Conservation (phyloP, 148 eudicot species). For the Bassia scoparia region DNA sequence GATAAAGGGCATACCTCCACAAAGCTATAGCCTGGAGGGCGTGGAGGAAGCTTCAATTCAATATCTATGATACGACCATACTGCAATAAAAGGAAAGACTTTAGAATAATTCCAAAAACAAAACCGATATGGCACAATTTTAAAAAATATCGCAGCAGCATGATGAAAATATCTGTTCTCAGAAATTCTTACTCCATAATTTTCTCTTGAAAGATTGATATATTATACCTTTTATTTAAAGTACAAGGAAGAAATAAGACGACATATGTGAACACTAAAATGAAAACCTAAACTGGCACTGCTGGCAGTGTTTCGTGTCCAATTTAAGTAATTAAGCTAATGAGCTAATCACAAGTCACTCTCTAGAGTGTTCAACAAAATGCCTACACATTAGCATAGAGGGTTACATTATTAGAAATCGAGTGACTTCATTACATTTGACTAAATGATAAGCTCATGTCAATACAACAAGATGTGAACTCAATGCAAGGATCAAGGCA, state of each 20-base stretch:
- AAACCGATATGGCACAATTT: not conserved
- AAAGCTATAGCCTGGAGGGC: constrained; percentile 37
- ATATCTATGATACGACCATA: constrained; percentile 34
- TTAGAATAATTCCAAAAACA: not conserved
- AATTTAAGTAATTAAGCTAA: not conserved
- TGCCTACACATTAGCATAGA: not conserved
- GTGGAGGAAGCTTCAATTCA: constrained; percentile 38
- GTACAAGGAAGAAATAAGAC: not conserved
- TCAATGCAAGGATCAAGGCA: not conserved
- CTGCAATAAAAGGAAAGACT: constrained; percentile 15
- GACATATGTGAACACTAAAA: not conserved
- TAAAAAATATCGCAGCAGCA: not conserved
- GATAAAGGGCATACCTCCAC: constrained; percentile 27
- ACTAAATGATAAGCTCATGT: not conserved
- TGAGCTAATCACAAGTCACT: not conserved
- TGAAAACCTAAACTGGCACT: not conserved
- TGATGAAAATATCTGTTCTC: not conserved
- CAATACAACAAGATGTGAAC: not conserved
- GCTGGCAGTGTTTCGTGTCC: not conserved
- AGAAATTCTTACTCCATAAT: no score
- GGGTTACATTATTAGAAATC: not conserved
- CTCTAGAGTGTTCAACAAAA: not conserved
- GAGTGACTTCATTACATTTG: not conserved
- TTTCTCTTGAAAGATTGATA: no score
- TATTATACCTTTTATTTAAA: not conserved